Evolutionary conservation across 306 rosid genomes (phyloP), one percentile per base, ranked within the genome.

Genomic region (Cicer chorassanicum): DNA sequence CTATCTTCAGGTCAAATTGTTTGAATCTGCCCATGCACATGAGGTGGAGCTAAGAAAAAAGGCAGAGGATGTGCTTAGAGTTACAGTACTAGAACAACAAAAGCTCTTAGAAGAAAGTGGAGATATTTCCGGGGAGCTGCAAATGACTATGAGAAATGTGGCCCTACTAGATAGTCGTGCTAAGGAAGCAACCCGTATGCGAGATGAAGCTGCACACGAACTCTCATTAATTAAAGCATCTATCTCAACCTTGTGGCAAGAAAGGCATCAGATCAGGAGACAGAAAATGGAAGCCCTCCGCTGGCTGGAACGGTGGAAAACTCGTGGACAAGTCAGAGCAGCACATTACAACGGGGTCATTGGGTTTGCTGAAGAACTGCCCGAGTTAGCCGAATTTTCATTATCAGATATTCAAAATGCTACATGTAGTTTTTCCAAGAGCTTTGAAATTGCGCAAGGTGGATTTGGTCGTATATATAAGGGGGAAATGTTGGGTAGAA

Each of bases 401-500:
- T 82, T 84, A 59, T 84, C 85, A 53, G 96, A 92, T 81, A 77
- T 92, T 82, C 82, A 92, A 83, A 88, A 81, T 71, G 98, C 96
- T 55, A 90, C 98, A 6, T 92, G 90, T 80, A 82, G 87, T 74
- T 92, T 92, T 78, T 90, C 96, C 12, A 85, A 86, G 87, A 90
- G 89, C 86, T 92, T 92, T 75, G 81, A 80, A 87, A 82, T 92
- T 41, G 84, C 72, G 18, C 81, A 87, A 76, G 96, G 91, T 68
- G 98, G 92, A 63, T 84, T 74, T 71, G 92, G 97, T 82, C 81
- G 79, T 77, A 81, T 92, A 80, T 92, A 88, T 78, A 92, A 90
- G 78, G 96, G 98, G 75, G 98, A 92, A 84, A 74, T 92, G 91
- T 54, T 86, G 84, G 96, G 96, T 12, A 87, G 89, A 80, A 92